Evolutionary conservation across 768 basidiomycete species (phyloP).

Genomic region (Agaricus bisporus): DNA sequence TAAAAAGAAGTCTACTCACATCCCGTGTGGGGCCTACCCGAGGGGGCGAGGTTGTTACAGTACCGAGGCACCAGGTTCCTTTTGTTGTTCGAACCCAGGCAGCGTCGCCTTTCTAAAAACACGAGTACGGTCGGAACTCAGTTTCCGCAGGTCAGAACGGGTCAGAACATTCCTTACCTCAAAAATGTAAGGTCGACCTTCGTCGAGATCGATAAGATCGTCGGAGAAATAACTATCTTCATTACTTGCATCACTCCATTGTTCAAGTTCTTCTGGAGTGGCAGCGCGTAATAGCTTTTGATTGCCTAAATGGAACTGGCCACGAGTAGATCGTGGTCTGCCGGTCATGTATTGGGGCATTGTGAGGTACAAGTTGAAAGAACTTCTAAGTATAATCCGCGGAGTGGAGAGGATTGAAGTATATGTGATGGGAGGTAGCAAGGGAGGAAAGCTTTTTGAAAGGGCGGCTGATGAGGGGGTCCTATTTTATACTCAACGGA

Average conservation of each 20-base stretch:
- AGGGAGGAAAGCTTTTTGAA: slow-evolving; percentile 6
- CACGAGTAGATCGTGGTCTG: slow-evolving; percentile 6
- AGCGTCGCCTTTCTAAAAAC: slow-evolving; percentile 33
- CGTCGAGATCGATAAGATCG: slow-evolving; percentile 25
- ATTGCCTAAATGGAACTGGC: slow-evolving; percentile 5
- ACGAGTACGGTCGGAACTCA: slow-evolving; percentile 3
- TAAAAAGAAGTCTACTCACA: slow-evolving; percentile 24
- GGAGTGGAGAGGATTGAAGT: neutral
- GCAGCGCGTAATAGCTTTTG: slow-evolving; percentile 24
- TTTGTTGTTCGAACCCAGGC: slow-evolving; percentile 50
- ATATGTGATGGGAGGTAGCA: neutral
- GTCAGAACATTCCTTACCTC: slow-evolving; percentile 8
- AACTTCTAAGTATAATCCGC: neutral
- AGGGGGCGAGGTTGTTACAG: slow-evolving; percentile 37
- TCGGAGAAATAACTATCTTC: slow-evolving; percentile 23
- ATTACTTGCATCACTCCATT: slow-evolving; percentile 30
- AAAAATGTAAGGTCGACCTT: slow-evolving; percentile 7
- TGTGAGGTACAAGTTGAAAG: slow-evolving; percentile 2
- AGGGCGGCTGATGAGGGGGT: slow-evolving; percentile 2
- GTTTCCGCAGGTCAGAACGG: neutral
- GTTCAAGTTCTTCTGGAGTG: slow-evolving; percentile 27
- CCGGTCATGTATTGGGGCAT: slow-evolving; percentile 11
- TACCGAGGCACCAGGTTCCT: slow-evolving; percentile 48
- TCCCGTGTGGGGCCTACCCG: slow-evolving; percentile 39
- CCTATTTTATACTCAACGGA: slow-evolving; percentile 6